A percentile compares a stretch with the other conserved stretches of the same genome.
phyloP scores from a whole-genome alignment of 2,329 filamentous ascomycete genomes.

The Botryotinia calthae region DNA sequence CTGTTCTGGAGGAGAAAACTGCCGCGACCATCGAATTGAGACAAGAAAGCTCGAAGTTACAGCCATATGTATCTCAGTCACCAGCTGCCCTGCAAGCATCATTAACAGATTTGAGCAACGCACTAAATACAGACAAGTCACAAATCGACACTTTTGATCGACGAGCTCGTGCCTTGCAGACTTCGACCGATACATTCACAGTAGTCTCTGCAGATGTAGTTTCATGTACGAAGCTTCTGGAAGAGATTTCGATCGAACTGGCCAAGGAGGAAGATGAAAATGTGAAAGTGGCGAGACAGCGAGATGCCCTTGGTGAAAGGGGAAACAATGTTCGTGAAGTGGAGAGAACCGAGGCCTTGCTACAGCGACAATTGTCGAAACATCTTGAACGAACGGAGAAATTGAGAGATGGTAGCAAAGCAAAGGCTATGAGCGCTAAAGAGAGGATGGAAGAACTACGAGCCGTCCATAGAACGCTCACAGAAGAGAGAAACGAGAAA shows the following conservation, averaged over 20 bases:
- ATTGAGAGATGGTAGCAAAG: constrained; percentile 73
- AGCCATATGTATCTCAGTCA: constrained; percentile 89
- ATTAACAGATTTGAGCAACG: constrained; percentile 77
- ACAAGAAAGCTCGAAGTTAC: constrained; percentile 84
- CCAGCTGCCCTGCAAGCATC: constrained; percentile 79
- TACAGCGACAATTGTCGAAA: constrained; percentile 79
- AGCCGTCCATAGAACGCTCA: constrained; percentile 73
- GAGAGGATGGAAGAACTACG: constrained; percentile 88
- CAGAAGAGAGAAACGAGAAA: constrained; percentile 82
- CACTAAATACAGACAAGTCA: constrained; percentile 71
- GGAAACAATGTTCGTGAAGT: constrained; percentile 89
- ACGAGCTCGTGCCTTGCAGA: constrained; percentile 84
- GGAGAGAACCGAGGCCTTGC: constrained; percentile 78
- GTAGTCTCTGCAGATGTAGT: constrained; percentile 83
- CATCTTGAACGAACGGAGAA: constrained; percentile 86
- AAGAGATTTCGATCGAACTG: constrained; percentile 82
- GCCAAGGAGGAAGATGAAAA: constrained; percentile 90
- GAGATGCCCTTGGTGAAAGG: constrained; percentile 82
- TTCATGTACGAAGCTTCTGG: constrained; percentile 82
- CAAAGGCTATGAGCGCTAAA: constrained; percentile 78
- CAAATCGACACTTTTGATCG: constrained; percentile 87
- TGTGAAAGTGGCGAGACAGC: constrained; percentile 73
- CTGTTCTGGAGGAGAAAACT: constrained; percentile 68
- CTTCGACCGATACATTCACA: constrained; percentile 83
- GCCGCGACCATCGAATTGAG: constrained; percentile 67